Evolutionary conservation across 345 rosid genomes (phyloP).

Genomic region (Arabis alpina): DNA sequence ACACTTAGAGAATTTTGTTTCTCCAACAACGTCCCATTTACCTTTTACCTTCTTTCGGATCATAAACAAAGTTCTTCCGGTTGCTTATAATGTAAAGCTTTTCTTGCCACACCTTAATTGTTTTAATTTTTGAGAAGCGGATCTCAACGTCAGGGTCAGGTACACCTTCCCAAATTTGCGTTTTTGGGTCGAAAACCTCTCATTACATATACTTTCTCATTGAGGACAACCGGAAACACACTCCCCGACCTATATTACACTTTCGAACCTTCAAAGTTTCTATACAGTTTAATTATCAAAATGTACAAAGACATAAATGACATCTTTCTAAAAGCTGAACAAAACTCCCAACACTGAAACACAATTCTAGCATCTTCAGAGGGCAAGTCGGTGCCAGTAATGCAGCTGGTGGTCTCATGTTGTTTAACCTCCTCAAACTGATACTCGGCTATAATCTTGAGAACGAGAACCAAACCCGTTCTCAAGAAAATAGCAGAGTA

Average conservation of each 20-base stretch:
- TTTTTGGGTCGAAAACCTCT: neutral
- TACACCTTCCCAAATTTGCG: neutral
- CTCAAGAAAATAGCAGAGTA: no score
- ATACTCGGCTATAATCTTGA: no score
- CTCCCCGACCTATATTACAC: neutral
- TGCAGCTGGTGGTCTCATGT: no score
- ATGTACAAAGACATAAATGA: no score
- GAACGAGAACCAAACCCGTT: no score
- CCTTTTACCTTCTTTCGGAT: neutral
- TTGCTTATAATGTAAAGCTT: neutral
- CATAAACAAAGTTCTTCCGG: neutral
- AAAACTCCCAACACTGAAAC: no score
- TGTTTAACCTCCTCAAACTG: no score
- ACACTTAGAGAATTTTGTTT: neutral
- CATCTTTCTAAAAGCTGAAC: no score
- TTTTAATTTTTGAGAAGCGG: neutral
- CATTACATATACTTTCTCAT: neutral
- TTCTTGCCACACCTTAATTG: neutral
- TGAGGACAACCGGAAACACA: neutral
- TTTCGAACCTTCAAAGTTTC: no score
- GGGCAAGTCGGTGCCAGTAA: no score
- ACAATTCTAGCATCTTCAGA: no score
- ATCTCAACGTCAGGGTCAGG: neutral
- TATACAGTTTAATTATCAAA: no score
- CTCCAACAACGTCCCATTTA: neutral